Conservation (phyloP, 768 basidiomycete species). For the Serendipita sp. region DNA sequence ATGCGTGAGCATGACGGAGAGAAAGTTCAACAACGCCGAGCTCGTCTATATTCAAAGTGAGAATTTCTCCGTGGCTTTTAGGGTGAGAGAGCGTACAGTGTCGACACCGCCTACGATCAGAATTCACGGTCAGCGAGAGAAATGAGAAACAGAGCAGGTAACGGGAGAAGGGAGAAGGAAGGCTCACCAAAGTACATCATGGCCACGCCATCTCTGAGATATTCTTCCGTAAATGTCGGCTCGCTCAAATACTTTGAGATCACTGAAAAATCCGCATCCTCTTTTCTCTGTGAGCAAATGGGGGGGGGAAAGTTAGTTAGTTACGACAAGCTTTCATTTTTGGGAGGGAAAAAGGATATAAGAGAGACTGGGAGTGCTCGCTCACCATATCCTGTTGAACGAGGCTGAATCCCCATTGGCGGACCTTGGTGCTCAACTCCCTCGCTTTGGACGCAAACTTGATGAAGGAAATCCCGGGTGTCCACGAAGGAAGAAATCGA, state of each 20-base stretch:
- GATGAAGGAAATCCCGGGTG: conserved; percentile 30
- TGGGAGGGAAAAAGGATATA: no score
- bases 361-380: no score
- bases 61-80: background rate
- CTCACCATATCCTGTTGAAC: background rate
- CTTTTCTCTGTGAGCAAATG: background rate
- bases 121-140: background rate
- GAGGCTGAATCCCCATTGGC: background rate
- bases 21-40: background rate
- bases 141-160: background rate
- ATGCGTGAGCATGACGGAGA: conserved; percentile 17
- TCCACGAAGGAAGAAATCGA: conserved; percentile 27
- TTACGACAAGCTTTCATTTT: no score
- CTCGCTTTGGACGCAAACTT: background rate
- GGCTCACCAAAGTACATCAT: background rate
- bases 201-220: background rate
- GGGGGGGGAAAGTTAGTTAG: background rate
- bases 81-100: background rate
- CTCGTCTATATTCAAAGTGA: background rate
- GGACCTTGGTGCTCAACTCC: background rate
- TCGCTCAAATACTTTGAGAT: background rate
- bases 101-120: background rate
- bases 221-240: background rate
- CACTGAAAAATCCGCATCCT: background rate
- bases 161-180: no score